Conservation (phyloP, 176 grass and related monocot species). For the Phragmites australis region DNA sequence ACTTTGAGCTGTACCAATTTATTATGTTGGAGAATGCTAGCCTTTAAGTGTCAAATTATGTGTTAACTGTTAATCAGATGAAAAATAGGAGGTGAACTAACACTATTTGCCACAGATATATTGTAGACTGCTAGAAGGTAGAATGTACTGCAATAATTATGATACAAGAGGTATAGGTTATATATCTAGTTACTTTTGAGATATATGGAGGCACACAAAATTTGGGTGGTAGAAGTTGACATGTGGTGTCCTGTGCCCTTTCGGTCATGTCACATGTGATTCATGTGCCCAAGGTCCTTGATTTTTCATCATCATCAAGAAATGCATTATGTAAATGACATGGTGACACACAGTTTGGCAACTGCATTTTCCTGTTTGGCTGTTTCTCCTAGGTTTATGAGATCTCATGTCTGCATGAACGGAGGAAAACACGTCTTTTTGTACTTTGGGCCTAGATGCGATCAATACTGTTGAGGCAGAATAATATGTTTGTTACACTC, state of each 20-base stretch:
- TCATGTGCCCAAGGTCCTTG: background rate
- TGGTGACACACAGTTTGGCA: background rate
- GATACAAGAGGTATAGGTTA: background rate
- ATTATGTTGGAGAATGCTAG: background rate
- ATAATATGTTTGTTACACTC: background rate
- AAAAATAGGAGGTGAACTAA: background rate
- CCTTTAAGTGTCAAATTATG: background rate
- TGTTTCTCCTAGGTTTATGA: conserved; percentile 3
- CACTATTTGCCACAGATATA: background rate
- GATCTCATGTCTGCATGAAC: background rate
- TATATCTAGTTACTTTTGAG: background rate
- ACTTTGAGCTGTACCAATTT: background rate
- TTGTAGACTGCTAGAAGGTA: background rate
- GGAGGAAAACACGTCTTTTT: background rate
- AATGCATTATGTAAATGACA: background rate
- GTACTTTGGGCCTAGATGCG: background rate
- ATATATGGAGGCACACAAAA: background rate
- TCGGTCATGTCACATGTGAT: background rate
- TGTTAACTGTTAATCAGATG: conserved; percentile 2
- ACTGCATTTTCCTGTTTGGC: background rate
- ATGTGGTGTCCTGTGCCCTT: background rate
- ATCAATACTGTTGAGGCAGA: background rate
- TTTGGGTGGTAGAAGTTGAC: background rate
- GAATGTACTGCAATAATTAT: background rate
- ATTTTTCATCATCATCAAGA: background rate